These are phyloP conservation scores for Mucuna pruriens DNA, from an alignment of 306 rosid genomes.

Conservation along the genomic window DNA sequence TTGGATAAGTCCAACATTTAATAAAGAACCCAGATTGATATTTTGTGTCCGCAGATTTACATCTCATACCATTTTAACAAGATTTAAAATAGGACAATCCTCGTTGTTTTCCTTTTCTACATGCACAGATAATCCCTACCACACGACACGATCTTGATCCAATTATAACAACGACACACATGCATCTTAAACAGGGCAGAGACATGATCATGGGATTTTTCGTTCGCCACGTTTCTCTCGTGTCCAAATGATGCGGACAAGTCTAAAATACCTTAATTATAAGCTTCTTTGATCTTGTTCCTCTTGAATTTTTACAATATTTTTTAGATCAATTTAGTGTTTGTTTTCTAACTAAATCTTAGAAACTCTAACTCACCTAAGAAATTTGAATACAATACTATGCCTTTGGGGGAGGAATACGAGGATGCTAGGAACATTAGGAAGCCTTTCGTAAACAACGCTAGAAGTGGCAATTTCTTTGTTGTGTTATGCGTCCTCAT, in stretches of 20 bases:
- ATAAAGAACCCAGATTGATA: background rate
- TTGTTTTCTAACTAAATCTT: conserved; percentile 4
- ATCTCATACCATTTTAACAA: background rate
- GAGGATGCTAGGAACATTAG: conserved; percentile 56
- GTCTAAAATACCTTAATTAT: background rate
- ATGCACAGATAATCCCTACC: background rate
- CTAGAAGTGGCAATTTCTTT: conserved; percentile 52
- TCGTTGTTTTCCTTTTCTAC: background rate
- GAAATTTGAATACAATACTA: conserved; percentile 20
- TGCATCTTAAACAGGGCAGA: background rate
- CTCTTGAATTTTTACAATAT: conserved; percentile 12
- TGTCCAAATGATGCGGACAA: conserved; percentile 39
- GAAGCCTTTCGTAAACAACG: conserved; percentile 57
- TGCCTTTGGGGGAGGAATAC: conserved; percentile 56
- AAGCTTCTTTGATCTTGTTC: conserved; percentile 4
- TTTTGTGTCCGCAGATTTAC: background rate
- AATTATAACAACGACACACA: background rate
- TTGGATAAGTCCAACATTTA: background rate
- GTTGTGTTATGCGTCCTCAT: conserved; percentile 69
- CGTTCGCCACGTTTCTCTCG: conserved; percentile 36
- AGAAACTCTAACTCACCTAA: background rate
- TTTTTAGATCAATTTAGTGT: background rate
- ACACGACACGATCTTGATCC: background rate
- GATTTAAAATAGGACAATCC: background rate
- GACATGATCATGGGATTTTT: conserved; percentile 15